Conservation (phyloP, 805 yeast species). For the Cyberlindnera americana region DNA sequence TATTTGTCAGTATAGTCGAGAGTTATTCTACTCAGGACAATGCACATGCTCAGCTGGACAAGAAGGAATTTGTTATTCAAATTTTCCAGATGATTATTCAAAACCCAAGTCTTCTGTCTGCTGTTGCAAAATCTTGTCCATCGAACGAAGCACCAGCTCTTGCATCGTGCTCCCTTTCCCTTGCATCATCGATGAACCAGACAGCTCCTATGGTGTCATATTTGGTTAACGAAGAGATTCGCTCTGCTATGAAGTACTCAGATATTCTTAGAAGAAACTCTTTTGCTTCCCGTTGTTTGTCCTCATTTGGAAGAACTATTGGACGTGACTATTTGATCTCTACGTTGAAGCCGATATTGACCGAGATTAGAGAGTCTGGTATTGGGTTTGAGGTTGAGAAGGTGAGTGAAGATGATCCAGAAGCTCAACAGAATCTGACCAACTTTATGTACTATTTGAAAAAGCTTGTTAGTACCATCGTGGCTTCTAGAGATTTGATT, state of each 20-base stretch:
- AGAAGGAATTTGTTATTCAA: slow-evolving; percentile 26
- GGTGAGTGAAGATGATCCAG: slow-evolving; percentile 33
- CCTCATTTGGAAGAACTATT: slow-evolving; percentile 64
- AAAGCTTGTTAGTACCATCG: slow-evolving; percentile 56
- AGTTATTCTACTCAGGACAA: slow-evolving; percentile 24
- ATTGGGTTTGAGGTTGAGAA: slow-evolving; percentile 67
- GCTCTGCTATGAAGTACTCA: slow-evolving; percentile 54
- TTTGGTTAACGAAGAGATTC: slow-evolving; percentile 60
- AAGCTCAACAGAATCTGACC: slow-evolving; percentile 37
- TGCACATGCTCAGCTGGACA: slow-evolving; percentile 25
- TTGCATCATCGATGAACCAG: slow-evolving; percentile 45
- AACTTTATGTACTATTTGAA: slow-evolving; percentile 55
- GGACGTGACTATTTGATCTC: slow-evolving; percentile 55
- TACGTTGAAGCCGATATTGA: slow-evolving; percentile 54
- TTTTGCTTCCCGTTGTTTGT: slow-evolving; percentile 73
- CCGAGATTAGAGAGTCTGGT: slow-evolving; percentile 45
- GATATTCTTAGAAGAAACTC: slow-evolving; percentile 80
- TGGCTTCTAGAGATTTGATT: slow-evolving; percentile 48
- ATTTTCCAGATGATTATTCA: slow-evolving; percentile 32
- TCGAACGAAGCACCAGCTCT: slow-evolving; percentile 65
- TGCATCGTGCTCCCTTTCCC: slow-evolving; percentile 59
- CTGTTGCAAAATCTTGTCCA: slow-evolving; percentile 61
- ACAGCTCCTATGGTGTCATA: slow-evolving; percentile 47
- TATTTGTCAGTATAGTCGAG: slow-evolving; percentile 63
- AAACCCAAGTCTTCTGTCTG: slow-evolving; percentile 42